A percentile compares a stretch with the other conserved stretches of the same genome.
Conservation (phyloP, 495 filamentous ascomycete genomes). For the Pseudomonodictys pantanalensis region DNA sequence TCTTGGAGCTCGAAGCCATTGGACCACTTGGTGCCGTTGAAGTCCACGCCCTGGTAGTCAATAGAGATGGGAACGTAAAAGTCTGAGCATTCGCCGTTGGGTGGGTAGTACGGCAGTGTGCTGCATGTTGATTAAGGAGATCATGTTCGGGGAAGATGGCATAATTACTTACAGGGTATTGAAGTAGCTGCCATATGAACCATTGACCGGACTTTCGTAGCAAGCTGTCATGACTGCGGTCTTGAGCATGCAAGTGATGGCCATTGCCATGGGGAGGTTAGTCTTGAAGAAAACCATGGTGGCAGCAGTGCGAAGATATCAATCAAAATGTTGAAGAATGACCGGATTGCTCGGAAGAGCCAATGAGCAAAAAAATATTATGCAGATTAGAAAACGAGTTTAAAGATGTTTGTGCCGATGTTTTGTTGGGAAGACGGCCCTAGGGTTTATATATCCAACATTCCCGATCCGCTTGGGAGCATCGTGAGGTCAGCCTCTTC, state of each 20-base stretch:
- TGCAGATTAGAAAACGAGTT: too few relatives aligned
- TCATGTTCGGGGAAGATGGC: neutral
- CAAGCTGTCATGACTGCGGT: slow-evolving; percentile 7
- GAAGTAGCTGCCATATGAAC: slow-evolving; percentile 21
- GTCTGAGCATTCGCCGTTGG: slow-evolving; percentile 20
- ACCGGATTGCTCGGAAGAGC: neutral
- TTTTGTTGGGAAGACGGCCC: too few relatives aligned
- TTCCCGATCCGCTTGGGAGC: too few relatives aligned
- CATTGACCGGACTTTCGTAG: slow-evolving; percentile 2
- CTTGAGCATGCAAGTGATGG: slow-evolving; percentile 16
- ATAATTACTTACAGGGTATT: slow-evolving; percentile 14
- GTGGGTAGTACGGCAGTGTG: slow-evolving; percentile 25
- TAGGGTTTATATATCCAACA: too few relatives aligned
- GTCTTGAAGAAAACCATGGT: slow-evolving; percentile 8
- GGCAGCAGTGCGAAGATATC: neutral
- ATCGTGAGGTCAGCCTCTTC: too few relatives aligned
- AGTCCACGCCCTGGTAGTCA: slow-evolving; percentile 14
- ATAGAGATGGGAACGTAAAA: slow-evolving; percentile 25
- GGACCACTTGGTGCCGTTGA: slow-evolving; percentile 23
- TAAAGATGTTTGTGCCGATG: too few relatives aligned
- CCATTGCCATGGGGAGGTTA: slow-evolving; percentile 19
- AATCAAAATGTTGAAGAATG: neutral
- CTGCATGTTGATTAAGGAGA: neutral
- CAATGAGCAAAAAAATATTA: too few relatives aligned
- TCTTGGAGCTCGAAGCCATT: slow-evolving; percentile 20